These are phyloP conservation scores for Astragalus glycyphyllos DNA, from an alignment of 306 rosid species.

Conservation along the genomic window DNA sequence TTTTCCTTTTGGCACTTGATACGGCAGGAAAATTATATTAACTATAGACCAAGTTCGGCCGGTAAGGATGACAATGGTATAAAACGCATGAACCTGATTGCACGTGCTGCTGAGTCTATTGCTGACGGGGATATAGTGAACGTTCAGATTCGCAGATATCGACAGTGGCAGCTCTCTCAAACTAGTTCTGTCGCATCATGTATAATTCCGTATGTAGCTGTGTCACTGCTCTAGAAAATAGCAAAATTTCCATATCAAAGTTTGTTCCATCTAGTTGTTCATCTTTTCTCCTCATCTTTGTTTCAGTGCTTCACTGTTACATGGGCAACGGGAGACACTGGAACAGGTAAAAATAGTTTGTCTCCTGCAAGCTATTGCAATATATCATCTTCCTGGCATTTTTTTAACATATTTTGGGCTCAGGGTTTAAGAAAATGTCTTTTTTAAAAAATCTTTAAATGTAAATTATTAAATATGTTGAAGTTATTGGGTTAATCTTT, in stretches of 20 bases:
- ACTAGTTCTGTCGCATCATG: constrained; percentile 74
- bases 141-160: constrained; percentile 92
- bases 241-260: constrained; percentile 5
- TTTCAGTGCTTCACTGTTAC: constrained; percentile 82
- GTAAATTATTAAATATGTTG: neutral
- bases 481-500: neutral
- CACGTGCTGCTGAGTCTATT: constrained; percentile 93
- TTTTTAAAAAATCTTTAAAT: neutral
- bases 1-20: constrained; percentile 27
- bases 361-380: constrained; percentile 41
- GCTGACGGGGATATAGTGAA: constrained; percentile 90
- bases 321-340: constrained; percentile 81
- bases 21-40: constrained; percentile 92
- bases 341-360: constrained; percentile 69
- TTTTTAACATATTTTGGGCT: neutral
- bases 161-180: constrained; percentile 99
- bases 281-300: constrained; percentile 34
- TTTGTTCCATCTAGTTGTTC: constrained; percentile 31
- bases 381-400: neutral
- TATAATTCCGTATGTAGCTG: constrained; percentile 84
- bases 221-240: constrained; percentile 41
- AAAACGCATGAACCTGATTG: constrained; percentile 82
- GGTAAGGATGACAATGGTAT: constrained; percentile 78
- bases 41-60: constrained; percentile 76
- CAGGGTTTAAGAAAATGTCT: neutral